phyloP scores from a whole-genome alignment of 306 rosid genomes.

The Glycine soja region DNA sequence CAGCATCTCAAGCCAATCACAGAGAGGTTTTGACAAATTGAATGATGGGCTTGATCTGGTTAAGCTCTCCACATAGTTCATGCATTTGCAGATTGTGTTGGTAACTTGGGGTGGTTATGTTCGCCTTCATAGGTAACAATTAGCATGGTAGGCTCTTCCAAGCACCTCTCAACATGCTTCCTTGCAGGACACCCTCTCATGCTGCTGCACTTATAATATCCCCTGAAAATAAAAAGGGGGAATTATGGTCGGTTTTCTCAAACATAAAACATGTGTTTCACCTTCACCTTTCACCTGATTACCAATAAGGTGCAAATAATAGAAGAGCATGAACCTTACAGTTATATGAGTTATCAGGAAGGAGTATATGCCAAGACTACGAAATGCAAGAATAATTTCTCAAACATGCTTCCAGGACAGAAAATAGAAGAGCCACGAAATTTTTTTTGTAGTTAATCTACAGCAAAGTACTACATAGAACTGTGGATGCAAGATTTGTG shows the following conservation, averaged over 20 bases:
- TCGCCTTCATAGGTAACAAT: slow-evolving; percentile 97
- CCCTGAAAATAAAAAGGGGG: slow-evolving; percentile 63
- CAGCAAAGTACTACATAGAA: slow-evolving; percentile 1
- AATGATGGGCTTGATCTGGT: slow-evolving; percentile 49
- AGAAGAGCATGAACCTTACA: neutral
- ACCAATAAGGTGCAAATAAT: slow-evolving; percentile 11
- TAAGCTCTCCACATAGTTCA: slow-evolving; percentile 57
- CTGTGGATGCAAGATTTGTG: slow-evolving; percentile 16
- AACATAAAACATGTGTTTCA: slow-evolving; percentile 20
- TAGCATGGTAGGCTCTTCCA: slow-evolving; percentile 96
- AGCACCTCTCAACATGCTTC: slow-evolving; percentile 97
- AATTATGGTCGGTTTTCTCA: slow-evolving; percentile 39
- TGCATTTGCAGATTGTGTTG: slow-evolving; percentile 80
- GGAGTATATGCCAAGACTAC: slow-evolving; percentile 22
- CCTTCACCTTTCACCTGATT: slow-evolving; percentile 21
- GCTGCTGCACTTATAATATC: slow-evolving; percentile 99
- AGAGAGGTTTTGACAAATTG: slow-evolving; percentile 33
- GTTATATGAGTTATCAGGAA: neutral
- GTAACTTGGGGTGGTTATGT: slow-evolving; percentile 87
- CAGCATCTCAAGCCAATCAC: slow-evolving; percentile 66
- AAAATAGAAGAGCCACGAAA: neutral
- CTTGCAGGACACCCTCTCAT: slow-evolving; percentile 99
- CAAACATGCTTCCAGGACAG: slow-evolving; percentile 31
- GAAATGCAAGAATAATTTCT: slow-evolving; percentile 20
- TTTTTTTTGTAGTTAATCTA: slow-evolving; percentile 12